Conservation (phyloP, 2,329 filamentous ascomycete species). For the Talaromyces sp. region DNA sequence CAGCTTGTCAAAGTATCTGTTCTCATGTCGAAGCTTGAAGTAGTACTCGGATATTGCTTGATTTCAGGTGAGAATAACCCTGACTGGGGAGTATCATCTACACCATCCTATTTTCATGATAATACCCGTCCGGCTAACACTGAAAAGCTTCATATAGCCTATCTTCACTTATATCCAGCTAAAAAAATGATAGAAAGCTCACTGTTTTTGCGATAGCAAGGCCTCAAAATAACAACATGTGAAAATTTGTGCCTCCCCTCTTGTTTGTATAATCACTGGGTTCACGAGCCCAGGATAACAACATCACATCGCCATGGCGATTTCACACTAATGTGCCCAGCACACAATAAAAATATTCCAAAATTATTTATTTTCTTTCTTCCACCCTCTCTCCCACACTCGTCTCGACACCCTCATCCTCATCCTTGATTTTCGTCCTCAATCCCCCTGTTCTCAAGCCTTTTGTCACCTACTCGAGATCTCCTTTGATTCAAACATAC, state of each 20-base stretch:
- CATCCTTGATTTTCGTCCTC: not conserved
- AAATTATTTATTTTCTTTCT: not conserved
- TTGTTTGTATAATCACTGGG: not conserved
- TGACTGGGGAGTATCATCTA: too few species aligned
- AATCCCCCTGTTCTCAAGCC: not conserved
- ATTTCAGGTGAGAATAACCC: not conserved
- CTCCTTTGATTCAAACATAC: not conserved
- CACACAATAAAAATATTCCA: not conserved
- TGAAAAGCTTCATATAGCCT: not conserved
- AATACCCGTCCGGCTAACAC: not conserved
- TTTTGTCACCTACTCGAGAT: not conserved
- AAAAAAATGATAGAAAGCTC: not conserved
- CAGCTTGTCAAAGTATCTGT: not conserved
- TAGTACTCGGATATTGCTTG: not conserved
- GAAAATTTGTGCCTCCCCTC: not conserved
- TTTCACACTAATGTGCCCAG: not conserved
- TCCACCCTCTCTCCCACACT: not conserved
- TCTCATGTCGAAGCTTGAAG: not conserved
- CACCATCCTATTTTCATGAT: not conserved
- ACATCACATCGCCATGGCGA: slow-evolving; percentile 9
- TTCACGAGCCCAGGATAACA: not conserved
- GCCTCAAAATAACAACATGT: not conserved
- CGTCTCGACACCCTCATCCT: not conserved
- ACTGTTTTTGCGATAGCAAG: not conserved
- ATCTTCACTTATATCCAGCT: not conserved